A percentile compares a stretch with the other conserved stretches of the same genome.
Conservation (phyloP, 2,329 filamentous ascomycete genomes). For the Penicillium janthinellum region DNA sequence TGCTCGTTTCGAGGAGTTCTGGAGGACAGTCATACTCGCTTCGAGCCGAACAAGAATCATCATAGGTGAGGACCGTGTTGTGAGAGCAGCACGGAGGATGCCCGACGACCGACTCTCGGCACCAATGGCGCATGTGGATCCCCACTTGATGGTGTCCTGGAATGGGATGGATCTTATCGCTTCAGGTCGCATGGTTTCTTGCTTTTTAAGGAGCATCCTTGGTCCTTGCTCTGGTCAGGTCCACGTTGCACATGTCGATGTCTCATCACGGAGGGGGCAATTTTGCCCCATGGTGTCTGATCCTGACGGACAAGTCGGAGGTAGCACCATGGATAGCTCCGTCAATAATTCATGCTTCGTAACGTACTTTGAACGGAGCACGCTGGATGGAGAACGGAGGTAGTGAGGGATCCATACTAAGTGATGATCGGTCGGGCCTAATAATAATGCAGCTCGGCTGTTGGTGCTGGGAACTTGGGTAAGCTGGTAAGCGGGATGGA, state of each 20-base stretch:
- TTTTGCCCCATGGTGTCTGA: background rate
- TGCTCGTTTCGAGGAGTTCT: background rate
- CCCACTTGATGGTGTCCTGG: background rate
- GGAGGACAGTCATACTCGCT: background rate
- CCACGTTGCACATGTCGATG: background rate
- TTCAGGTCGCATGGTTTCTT: conserved; percentile 5
- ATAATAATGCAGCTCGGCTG: background rate
- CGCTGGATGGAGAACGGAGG: background rate
- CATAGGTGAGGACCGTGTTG: background rate
- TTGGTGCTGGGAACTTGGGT: background rate
- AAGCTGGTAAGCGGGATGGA: background rate
- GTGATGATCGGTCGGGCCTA: background rate
- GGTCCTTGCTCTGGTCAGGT: background rate
- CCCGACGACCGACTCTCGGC: background rate
- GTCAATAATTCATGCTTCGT: background rate
- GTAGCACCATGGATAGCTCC: background rate
- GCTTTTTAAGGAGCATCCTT: background rate
- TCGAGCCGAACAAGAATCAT: background rate
- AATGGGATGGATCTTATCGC: background rate
- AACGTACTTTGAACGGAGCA: background rate
- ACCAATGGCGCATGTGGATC: background rate
- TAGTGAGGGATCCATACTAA: background rate
- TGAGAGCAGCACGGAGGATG: background rate
- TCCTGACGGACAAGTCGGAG: background rate
- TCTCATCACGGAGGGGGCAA: background rate